A percentile compares a stretch with the other conserved stretches of the same genome.
Conservation (phyloP, 257 asterid genomes). For the Misopates orontium region DNA sequence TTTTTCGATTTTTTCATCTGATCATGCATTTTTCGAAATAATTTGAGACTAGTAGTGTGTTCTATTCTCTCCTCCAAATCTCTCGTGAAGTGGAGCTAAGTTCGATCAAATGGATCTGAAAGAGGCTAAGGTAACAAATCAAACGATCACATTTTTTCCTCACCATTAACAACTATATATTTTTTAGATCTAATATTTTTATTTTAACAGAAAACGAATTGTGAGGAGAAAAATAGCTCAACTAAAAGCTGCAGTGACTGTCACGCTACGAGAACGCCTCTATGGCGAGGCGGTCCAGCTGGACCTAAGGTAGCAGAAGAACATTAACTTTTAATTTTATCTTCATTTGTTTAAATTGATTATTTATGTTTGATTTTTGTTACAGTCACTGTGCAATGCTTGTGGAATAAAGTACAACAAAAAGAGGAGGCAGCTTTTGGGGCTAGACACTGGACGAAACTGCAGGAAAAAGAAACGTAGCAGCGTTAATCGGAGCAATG, state of each 20-base stretch:
- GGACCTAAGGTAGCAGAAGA: conserved; percentile 73
- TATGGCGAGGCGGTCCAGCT: conserved; percentile 95
- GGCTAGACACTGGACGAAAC: conserved; percentile 44
- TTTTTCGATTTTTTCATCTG: background rate
- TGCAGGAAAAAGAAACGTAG: conserved; percentile 52
- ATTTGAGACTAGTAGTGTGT: too few relatives aligned
- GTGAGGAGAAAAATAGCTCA: conserved; percentile 40
- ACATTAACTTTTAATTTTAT: background rate
- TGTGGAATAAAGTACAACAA: conserved; percentile 91
- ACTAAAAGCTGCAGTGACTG: conserved; percentile 68
- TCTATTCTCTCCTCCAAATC: too few relatives aligned
- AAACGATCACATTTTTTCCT: conserved; percentile 9
- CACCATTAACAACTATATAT: background rate
- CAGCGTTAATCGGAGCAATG: conserved; percentile 31
- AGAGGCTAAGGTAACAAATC: conserved; percentile 53
- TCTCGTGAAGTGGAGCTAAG: too few relatives aligned
- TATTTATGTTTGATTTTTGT: conserved; percentile 7
- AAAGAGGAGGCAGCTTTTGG: conserved; percentile 73
- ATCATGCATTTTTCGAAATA: conserved; percentile 13
- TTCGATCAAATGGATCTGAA: conserved; percentile 97
- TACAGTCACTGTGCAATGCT: conserved; percentile 86
- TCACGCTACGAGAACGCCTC: conserved; percentile 78
- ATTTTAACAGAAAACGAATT: conserved; percentile 48
- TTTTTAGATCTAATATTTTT: conserved; percentile 15
- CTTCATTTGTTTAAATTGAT: background rate